Conservation (phyloP, 306 rosid species). For the Abrus precatorius region DNA sequence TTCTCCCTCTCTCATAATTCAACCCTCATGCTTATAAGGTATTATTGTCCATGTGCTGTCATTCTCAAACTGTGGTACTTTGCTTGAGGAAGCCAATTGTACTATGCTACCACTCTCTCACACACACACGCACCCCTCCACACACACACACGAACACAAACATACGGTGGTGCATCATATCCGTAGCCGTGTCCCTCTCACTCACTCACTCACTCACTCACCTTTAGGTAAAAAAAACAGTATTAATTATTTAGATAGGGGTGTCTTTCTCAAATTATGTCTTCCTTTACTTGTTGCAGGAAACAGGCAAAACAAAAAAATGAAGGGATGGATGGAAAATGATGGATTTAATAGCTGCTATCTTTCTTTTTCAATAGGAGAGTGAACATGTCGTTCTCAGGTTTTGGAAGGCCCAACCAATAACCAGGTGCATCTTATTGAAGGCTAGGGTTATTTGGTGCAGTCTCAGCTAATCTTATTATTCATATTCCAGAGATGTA, state of each 20-base stretch:
- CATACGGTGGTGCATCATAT: conserved; percentile 8
- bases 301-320: conserved; percentile 32
- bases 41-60: conserved; percentile 67
- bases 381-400: conserved; percentile 51
- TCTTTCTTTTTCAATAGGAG: conserved; percentile 11
- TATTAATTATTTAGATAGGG: neutral
- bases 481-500: conserved; percentile 55
- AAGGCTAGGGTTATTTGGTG: conserved; percentile 27
- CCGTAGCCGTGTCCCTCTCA: conserved; percentile 46
- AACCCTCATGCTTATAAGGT: conserved; percentile 52
- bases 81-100: conserved; percentile 40
- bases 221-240: conserved; percentile 34
- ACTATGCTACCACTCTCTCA: conserved; percentile 17
- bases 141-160: conserved; percentile 27
- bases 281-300: conserved; percentile 43
- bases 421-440: neutral
- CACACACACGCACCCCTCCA: conserved; percentile 31
- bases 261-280: conserved; percentile 59
- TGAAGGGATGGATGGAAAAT: conserved; percentile 45
- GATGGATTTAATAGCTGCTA: conserved; percentile 44
- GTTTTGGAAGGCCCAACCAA: conserved; percentile 47
- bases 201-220: conserved; percentile 34
- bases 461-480: neutral
- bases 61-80: conserved; percentile 64
- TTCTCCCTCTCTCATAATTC: conserved; percentile 44